Base-by-base conservation (phyloP, 768 basidiomycete species). In the Hirschioporus abietinus region DNA sequence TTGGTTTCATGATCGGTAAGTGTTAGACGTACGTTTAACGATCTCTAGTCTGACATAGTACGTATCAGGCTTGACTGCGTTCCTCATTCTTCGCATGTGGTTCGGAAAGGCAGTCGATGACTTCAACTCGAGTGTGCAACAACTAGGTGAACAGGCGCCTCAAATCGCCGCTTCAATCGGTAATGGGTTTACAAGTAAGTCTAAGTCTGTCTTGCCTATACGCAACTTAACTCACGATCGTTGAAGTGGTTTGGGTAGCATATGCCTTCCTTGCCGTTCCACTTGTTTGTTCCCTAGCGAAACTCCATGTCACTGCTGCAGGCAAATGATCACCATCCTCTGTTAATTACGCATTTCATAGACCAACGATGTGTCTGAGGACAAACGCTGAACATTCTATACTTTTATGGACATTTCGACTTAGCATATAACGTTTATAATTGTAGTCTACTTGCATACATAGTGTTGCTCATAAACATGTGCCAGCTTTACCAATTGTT, bases 81-180 rank as follows among this genome's bases (percentile, higher is more conserved):
- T 90, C 78, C 79, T 91, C 23, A 81, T 93, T 67, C 77, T 90
- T 64, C 86, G 89, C 68, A 90, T 93, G 84, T 91, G 88, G 85
- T 91, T 91, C 68, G 90, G 88, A 23, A 91, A 92, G 75, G 86
- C 90, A 1, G 86, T 88, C 0, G 83, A 88, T 64, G 91, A 92
- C 72, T 93, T 93, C 77, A 93, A 93, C 73, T 72, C 78, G 59
- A 85, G 80, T 64, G 86, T 93, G 64, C 68, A 78, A 26, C 74
- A 81, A 9, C 82, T 83, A 67, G 88, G 87, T 24, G 67, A 73
- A 2, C 76, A 82, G 65, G 88, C 83, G 5, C 88, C 89, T 1
- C 77, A 85, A 35, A 78, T 93, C 59, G 77, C 86, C 59, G 91
- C 92, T 30, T 74, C 78, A 12, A 79, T 79, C n/a, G 83, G 88